Base-by-base conservation (phyloP, 1,139 yeast species). In the Yamadazyma blattariae region DNA sequence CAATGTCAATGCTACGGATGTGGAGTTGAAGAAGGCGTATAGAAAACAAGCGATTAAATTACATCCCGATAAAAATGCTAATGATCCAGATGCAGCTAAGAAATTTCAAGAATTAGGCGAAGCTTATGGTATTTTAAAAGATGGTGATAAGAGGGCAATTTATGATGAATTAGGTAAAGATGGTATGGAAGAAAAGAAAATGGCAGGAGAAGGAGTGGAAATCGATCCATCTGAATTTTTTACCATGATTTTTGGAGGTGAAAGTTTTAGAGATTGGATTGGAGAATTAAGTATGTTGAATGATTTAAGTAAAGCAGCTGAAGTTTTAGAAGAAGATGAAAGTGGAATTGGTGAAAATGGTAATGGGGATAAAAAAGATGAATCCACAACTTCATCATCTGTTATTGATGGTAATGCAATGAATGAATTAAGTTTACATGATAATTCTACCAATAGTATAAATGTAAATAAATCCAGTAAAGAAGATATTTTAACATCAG, bases 1-100 rank as follows among this genome's bases (percentile, higher is more conserved):
- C 28, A 62, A 83, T 12, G 79, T 85, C 32, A 74, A 74, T 34
- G 97, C 97, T 26, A 68, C 78, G 20, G 96, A 86, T 33, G 64
- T 74, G 25, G 95, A 90, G 62, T 79, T 92, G 64, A 92, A 90
- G 64, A 92, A 92, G 64, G 97, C 97, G 4, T 92, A 92, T 71
- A 79, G 97, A 68, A 79, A 86, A 52, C 79, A 84, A 40, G 98
- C 98, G 14, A 76, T 92, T 54, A 89, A 84, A 56, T 83, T 79
- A 64, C 98, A 92, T 61, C 98, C 98, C 34, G 99, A 92, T 64
- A 92, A 92, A 72, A 70, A 70, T 56, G 96, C 96, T 10, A 68
- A 71, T 41, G 65, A 61, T 38, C 85, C 89, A 32, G 92, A 83
- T 47, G 97, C 96, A 29, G 94, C 96, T 30, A 96, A 87, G 54